Percentiles rank a stretch among this genome's conserved stretches.
These are phyloP conservation scores for Chalciporus piperatus DNA, from an alignment of 768 basidiomycete genomes.

Conservation along the genomic window DNA sequence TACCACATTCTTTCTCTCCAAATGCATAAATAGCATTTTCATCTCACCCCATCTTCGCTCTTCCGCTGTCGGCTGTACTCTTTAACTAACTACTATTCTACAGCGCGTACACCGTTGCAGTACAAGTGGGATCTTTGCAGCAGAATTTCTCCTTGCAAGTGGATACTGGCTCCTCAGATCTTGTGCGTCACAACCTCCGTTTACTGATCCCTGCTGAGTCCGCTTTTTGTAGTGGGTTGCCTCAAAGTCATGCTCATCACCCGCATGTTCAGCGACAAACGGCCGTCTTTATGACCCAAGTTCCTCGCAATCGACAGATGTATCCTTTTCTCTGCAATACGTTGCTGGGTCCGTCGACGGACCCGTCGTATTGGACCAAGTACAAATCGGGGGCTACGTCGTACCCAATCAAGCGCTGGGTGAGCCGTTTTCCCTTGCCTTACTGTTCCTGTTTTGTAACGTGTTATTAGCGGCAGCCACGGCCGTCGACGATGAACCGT, in stretches of 20 bases:
- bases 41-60: background rate
- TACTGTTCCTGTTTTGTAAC: background rate
- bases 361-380: constrained; percentile 66
- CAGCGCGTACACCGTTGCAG: constrained; percentile 66
- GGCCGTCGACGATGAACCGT: constrained; percentile 52
- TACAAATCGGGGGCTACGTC: constrained; percentile 60
- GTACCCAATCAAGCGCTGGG: constrained; percentile 71
- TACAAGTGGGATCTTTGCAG: constrained; percentile 46
- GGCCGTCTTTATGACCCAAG: constrained; percentile 58
- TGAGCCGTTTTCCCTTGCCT: constrained; percentile 27
- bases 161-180: constrained; percentile 81
- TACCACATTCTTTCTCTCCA: background rate
- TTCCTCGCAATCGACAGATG: constrained; percentile 40
- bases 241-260: constrained; percentile 58
- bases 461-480: constrained; percentile 53
- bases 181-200: constrained; percentile 44
- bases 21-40: background rate
- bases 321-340: constrained; percentile 52
- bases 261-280: constrained; percentile 44
- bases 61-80: background rate
- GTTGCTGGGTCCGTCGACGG: constrained; percentile 58
- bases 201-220: background rate
- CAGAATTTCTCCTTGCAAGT: constrained; percentile 65
- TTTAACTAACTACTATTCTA: background rate
- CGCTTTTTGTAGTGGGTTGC: constrained; percentile 62